A percentile compares a stretch with the other conserved stretches of the same genome.
Evolutionary conservation across 768 basidiomycete genomes (phyloP).

Genomic region (Termitomyces sp.): DNA sequence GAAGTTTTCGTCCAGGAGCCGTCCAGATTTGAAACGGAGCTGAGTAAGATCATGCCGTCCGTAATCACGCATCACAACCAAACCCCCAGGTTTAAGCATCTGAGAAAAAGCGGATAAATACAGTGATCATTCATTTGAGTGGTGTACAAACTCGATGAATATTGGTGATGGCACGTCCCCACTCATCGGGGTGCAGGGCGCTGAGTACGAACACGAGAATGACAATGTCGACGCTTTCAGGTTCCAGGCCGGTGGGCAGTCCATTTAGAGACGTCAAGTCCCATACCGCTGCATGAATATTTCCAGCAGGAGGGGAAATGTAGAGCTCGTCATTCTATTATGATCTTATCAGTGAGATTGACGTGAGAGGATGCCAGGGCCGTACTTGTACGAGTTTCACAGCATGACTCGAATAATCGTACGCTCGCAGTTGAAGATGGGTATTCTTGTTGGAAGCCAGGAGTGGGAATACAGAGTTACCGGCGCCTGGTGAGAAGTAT

Average conservation of each 20-base stretch:
- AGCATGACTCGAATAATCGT: constrained; percentile 89
- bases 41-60: constrained; percentile 95
- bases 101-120: constrained; percentile 24
- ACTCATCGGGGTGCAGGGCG: constrained; percentile 91
- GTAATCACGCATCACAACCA: constrained; percentile 87
- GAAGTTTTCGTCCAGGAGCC: constrained; percentile 90
- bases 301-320: constrained; percentile 58
- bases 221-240: constrained; percentile 78
- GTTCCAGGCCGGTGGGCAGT: constrained; percentile 61
- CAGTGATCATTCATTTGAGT: neutral
- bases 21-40: constrained; percentile 83
- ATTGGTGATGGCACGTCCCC: constrained; percentile 79
- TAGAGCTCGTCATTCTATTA: constrained; percentile 72
- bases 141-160: constrained; percentile 57
- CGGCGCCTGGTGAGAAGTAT: constrained; percentile 58
- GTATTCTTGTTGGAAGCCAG: constrained; percentile 83
- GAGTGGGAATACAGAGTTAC: constrained; percentile 93
- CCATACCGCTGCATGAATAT: constrained; percentile 83
- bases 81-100: constrained; percentile 90
- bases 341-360: neutral
- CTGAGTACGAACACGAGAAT: constrained; percentile 94
- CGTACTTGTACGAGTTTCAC: constrained; percentile 84
- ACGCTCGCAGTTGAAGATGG: constrained; percentile 68
- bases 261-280: constrained; percentile 68
- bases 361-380: neutral